Percentiles rank a stretch among this genome's conserved stretches.
These are phyloP conservation scores for Suillus sp. DNA, from an alignment of 768 basidiomycete genomes.

Conservation along the genomic window DNA sequence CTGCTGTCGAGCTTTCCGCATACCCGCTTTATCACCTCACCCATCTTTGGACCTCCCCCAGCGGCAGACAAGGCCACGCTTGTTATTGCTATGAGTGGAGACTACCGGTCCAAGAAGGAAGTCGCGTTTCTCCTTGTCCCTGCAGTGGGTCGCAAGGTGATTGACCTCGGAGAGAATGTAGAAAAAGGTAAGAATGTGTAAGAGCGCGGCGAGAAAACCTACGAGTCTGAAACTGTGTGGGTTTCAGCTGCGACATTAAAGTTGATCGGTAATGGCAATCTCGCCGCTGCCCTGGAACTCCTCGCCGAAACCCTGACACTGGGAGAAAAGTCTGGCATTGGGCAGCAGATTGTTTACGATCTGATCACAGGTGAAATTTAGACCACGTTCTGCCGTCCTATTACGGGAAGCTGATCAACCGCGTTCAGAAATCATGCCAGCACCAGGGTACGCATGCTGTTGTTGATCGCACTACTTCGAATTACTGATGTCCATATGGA, in stretches of 20 bases:
- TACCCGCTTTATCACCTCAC: slow-evolving; percentile 69
- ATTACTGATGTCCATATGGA: slow-evolving; percentile 9
- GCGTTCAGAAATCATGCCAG: slow-evolving; percentile 63
- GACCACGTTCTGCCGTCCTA: not conserved
- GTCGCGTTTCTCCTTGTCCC: slow-evolving; percentile 79
- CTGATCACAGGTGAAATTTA: slow-evolving; percentile 56
- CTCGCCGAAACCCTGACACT: slow-evolving; percentile 84
- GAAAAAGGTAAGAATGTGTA: slow-evolving; percentile 60
- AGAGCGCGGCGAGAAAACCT: not conserved
- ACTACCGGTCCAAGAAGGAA: slow-evolving; percentile 80
- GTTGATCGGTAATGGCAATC: slow-evolving; percentile 77
- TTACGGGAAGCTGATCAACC: slow-evolving; percentile 21
- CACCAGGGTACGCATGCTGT: slow-evolving; percentile 47
- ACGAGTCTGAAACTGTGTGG: not conserved
- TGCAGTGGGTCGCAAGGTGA: slow-evolving; percentile 71
- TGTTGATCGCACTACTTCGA: not conserved
- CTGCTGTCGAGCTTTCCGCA: slow-evolving; percentile 60
- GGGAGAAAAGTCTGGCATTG: slow-evolving; percentile 82
- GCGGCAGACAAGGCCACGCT: slow-evolving; percentile 68
- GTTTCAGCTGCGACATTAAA: slow-evolving; percentile 67
- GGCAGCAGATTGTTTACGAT: slow-evolving; percentile 54
- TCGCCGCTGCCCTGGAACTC: slow-evolving; percentile 76
- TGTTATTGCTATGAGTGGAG: slow-evolving; percentile 77
- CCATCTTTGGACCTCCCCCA: slow-evolving; percentile 74
- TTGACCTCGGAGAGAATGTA: slow-evolving; percentile 84